Evolutionary conservation across 441 rosid genomes (phyloP).

Genomic region (Erodium texanum): DNA sequence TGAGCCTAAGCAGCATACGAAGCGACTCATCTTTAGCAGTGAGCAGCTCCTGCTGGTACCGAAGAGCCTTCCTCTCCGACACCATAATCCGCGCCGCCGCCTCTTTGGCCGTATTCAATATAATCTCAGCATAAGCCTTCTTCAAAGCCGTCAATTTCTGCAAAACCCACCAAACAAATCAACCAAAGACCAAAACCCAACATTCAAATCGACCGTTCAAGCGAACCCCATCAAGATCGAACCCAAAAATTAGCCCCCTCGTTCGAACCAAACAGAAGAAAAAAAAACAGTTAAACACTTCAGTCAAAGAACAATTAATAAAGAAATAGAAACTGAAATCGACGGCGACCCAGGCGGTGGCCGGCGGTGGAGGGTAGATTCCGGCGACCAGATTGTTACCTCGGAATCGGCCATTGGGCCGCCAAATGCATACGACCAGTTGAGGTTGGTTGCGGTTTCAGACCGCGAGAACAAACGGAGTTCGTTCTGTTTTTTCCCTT

Average conservation of each 20-base stretch:
- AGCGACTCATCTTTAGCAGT: constrained; percentile 66
- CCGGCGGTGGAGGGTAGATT: constrained; percentile 4
- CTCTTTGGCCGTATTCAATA: constrained; percentile 81
- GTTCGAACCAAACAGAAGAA: not conserved
- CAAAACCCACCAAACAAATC: constrained; percentile 14
- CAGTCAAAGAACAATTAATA: not conserved
- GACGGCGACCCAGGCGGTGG: not conserved
- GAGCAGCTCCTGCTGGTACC: constrained; percentile 59
- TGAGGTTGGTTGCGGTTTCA: constrained; percentile 27
- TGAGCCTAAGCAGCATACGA: constrained; percentile 70
- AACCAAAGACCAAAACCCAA: constrained; percentile 13
- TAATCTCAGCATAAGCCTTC: constrained; percentile 90
- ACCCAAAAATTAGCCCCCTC: not conserved
- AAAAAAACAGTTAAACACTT: not conserved
- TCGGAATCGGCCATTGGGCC: constrained; percentile 57
- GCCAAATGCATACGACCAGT: constrained; percentile 22
- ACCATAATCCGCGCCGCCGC: constrained; percentile 84
- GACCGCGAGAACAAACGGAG: constrained; percentile 26
- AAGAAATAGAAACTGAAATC: not conserved
- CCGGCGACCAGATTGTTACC: constrained; percentile 31
- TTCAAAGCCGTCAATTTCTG: constrained; percentile 83
- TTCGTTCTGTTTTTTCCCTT: constrained; percentile 24
- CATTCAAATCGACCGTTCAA: constrained; percentile 17
- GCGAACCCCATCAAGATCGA: constrained; percentile 4
- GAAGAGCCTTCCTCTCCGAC: constrained; percentile 72